Evolutionary conservation across 208 protist genomes (phyloP), one percentile per base, ranked within the genome.

Genomic region (Sergeia podlipaevii): DNA sequence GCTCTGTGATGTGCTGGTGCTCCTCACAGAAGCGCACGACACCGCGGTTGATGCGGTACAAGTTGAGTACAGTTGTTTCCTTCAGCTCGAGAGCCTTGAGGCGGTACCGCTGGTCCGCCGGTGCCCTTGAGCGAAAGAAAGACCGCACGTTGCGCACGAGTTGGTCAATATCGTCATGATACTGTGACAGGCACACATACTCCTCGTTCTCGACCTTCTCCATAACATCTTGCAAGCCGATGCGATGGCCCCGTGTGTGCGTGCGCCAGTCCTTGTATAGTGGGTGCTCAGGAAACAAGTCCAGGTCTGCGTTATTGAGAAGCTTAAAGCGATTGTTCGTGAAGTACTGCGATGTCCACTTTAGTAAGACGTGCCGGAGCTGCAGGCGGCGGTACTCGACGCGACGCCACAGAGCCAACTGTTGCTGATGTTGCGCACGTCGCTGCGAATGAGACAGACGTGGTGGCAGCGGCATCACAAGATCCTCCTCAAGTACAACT

Each of bases 101-200:
- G 10, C 87, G 77, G 54, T 91, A 89, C 8, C 73, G 68, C 53
- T 81, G 70, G 33, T 89, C 78, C 28, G 49, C 30, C 10, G 58
- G 20, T 37, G 71, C 69, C 10, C 83, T 72, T 0, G 81, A 81
- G 36, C 70, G 61, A 48, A 95, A 95, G 60, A 95, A 95, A 20
- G 65, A 72, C 20, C 84, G 77, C 29, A 95, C 79, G 57, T 90
- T 91, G 37, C 67, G 70, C 24, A 85, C 77, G 37, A 95, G 59
- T 46, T 65, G 55, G 36, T 95, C 84, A 26, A 95, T 68, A 54
- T 95, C 87, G 49, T 90, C 80, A 67, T 87, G 61, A 59, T 87
- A 95, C 69, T 90, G 79, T 3, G 87, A 95, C n/a, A 95, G 61
- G 49, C 81, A 80, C 8, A 69, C 73, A 53, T 95, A 95, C 50